Conservation (phyloP, 179 eudicot species). For the Corrigiola litoralis region DNA sequence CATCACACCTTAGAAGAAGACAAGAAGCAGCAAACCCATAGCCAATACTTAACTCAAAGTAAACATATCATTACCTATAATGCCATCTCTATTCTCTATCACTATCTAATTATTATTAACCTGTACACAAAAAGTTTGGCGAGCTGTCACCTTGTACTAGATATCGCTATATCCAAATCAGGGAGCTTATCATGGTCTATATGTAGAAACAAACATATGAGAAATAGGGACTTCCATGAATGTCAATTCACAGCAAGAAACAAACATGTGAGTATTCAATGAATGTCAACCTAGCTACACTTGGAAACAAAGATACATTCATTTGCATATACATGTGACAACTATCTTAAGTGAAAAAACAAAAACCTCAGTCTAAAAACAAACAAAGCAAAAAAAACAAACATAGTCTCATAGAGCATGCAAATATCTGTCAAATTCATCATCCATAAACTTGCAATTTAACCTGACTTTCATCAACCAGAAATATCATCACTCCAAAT, state of each 20-base stretch:
- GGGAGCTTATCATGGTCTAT: constrained; percentile 6
- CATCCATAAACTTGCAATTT: too few species aligned
- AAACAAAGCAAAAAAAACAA: background rate
- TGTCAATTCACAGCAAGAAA: background rate
- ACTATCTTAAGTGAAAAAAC: constrained; percentile 11
- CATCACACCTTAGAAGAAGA: too few species aligned
- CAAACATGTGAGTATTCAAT: background rate
- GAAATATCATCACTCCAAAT: too few species aligned
- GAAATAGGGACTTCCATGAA: background rate
- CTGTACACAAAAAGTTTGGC: too few species aligned
- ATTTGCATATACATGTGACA: background rate
- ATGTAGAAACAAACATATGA: constrained; percentile 11
- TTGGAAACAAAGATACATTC: constrained; percentile 7
- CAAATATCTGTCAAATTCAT: background rate
- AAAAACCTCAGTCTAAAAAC: background rate
- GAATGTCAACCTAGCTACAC: constrained; percentile 3
- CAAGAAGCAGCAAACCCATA: too few species aligned
- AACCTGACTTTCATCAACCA: too few species aligned
- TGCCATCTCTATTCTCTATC: too few species aligned
- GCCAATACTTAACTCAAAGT: too few species aligned
- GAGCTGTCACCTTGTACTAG: too few species aligned
- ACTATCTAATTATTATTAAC: too few species aligned
- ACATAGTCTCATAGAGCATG: background rate
- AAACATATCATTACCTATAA: too few species aligned
- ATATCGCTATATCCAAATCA: background rate